Conservation (phyloP, 345 rosid genomes). For the Sonneratia caseolaris region DNA sequence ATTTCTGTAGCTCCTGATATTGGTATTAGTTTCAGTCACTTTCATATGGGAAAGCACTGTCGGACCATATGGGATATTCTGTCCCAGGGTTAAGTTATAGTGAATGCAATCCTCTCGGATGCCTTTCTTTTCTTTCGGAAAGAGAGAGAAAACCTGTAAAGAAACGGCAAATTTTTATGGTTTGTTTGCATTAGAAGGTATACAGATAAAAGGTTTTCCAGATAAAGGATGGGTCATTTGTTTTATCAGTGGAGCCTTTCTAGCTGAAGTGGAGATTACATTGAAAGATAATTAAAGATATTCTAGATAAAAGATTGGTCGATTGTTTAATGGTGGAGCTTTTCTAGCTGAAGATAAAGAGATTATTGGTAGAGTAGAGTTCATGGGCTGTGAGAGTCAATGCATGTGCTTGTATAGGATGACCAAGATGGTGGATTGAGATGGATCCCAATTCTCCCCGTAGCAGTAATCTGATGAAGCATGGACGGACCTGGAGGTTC, state of each 20-base stretch:
- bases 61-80: not conserved
- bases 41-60: not conserved
- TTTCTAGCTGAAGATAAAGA: not conserved
- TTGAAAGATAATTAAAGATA: not conserved
- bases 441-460: not conserved
- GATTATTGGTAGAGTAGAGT: not conserved
- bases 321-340: not conserved
- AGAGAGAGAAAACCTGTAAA: too few species aligned
- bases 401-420: not conserved
- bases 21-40: not conserved
- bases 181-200: too few species aligned
- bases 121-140: too few species aligned
- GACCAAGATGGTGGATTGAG: conserved; percentile 2
- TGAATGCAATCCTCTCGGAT: too few species aligned
- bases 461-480: not conserved
- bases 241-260: too few species aligned
- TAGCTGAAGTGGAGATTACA: too few species aligned
- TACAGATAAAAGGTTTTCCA: too few species aligned
- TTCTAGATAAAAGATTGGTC: not conserved
- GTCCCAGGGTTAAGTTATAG: too few species aligned
- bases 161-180: too few species aligned
- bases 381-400: not conserved
- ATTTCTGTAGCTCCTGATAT: not conserved
- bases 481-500: not conserved
- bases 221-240: too few species aligned